Percentiles rank a stretch among this genome's conserved stretches.
Evolutionary conservation across 441 rosid species (phyloP).

Genomic region (Rhodomyrtus psidioides): DNA sequence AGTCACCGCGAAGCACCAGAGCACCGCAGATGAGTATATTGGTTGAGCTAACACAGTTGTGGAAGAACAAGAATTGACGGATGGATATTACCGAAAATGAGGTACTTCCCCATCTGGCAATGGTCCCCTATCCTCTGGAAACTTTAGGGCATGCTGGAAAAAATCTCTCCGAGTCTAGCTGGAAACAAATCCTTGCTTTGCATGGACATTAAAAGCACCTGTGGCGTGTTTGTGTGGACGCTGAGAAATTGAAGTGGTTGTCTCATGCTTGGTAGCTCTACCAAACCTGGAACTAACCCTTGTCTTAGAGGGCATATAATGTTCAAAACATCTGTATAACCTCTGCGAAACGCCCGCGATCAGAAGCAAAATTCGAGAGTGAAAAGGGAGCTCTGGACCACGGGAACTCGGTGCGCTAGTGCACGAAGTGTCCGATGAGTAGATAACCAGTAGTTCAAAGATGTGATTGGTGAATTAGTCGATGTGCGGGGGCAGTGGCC

Average conservation of each 20-base stretch:
- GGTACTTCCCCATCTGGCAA: slow-evolving; percentile 23
- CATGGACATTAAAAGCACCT: neutral
- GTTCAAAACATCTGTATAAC: neutral
- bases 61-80: slow-evolving; percentile 19
- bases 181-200: slow-evolving; percentile 13
- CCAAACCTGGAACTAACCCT: neutral
- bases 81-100: slow-evolving; percentile 22
- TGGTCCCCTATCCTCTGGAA: slow-evolving; percentile 32
- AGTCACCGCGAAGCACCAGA: slow-evolving; percentile 14
- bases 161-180: slow-evolving; percentile 26
- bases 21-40: slow-evolving; percentile 1
- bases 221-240: neutral
- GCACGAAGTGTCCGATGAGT: neutral
- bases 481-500: neutral
- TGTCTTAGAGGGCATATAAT: neutral
- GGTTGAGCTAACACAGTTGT: slow-evolving; percentile 23
- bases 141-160: slow-evolving; percentile 20
- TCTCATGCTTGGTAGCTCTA: neutral
- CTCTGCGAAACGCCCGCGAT: neutral
- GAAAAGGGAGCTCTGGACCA: neutral
- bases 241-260: neutral
- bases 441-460: neutral
- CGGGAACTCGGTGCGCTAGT: neutral
- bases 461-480: neutral
- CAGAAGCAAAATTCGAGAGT: neutral